phyloP scores from a whole-genome alignment of 257 asterid genomes.

The Solanum boliviense region DNA sequence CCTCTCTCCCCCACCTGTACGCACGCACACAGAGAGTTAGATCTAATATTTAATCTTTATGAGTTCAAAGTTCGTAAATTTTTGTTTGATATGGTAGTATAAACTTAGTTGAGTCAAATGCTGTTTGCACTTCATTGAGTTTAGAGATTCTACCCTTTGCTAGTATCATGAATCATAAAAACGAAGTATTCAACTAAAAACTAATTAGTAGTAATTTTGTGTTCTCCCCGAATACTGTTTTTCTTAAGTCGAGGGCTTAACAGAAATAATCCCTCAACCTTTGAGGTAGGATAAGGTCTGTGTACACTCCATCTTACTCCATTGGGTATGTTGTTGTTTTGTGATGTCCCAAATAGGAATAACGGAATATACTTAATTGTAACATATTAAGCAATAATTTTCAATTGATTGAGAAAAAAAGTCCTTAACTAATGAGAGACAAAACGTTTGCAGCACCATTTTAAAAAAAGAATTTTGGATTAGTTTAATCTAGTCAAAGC shows the following conservation, averaged over 20 bases:
- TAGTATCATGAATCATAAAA: neutral
- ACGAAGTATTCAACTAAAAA: neutral
- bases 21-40: neutral
- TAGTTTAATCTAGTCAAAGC: neutral
- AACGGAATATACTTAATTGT: neutral
- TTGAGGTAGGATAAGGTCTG: no score
- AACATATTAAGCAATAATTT: neutral
- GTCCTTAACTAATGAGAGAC: neutral
- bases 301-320: neutral
- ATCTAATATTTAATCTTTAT: neutral
- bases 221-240: neutral
- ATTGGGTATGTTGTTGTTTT: neutral
- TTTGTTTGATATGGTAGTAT: neutral
- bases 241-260: neutral
- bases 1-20: slow-evolving; percentile 94
- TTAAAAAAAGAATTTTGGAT: neutral
- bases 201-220: neutral
- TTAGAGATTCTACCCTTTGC: neutral
- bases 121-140: neutral
- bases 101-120: neutral
- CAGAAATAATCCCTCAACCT: no score
- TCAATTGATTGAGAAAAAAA: neutral
- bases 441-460: neutral
- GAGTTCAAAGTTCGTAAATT: neutral
- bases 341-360: neutral